phyloP scores from a whole-genome alignment of 805 yeast genomes.

The Saccharomycopsis babjevae region DNA sequence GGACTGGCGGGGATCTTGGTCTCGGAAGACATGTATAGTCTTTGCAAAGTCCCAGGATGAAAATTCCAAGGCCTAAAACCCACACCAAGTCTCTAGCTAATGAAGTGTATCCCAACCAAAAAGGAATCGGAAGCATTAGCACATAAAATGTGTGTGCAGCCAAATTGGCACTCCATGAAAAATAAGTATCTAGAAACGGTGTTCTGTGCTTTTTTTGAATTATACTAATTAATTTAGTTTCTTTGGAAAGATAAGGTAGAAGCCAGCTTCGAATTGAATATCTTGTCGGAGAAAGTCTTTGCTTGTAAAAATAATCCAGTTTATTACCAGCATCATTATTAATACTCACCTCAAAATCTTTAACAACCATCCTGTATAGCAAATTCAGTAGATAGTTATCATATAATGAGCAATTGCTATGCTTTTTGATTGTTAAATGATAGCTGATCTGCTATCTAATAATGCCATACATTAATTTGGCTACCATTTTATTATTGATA shows the following conservation, averaged over 20 bases:
- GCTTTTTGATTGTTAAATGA: too few relatives aligned
- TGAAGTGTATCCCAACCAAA: slow-evolving; percentile 63
- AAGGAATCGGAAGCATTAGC: slow-evolving; percentile 71
- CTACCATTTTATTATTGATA: too few relatives aligned
- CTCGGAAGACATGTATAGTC: slow-evolving; percentile 87
- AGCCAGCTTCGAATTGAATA: slow-evolving; percentile 43
- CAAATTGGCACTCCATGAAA: slow-evolving; percentile 78
- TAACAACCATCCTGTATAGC: neutral
- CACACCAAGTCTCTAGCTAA: slow-evolving; percentile 60
- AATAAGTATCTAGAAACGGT: slow-evolving; percentile 55
- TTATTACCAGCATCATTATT: slow-evolving; percentile 64
- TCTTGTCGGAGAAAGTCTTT: slow-evolving; percentile 45
- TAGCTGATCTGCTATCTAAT: too few relatives aligned
- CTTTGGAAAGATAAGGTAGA: slow-evolving; percentile 49
- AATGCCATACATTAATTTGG: too few relatives aligned
- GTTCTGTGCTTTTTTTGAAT: slow-evolving; percentile 46
- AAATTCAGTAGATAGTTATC: too few relatives aligned
- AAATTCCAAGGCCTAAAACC: slow-evolving; percentile 51
- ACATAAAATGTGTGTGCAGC: slow-evolving; percentile 95
- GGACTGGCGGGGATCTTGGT: slow-evolving; percentile 86
- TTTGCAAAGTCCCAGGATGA: slow-evolving; percentile 61
- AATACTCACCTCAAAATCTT: neutral
- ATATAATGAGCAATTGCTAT: too few relatives aligned
- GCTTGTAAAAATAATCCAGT: slow-evolving; percentile 53
- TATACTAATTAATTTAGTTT: slow-evolving; percentile 46